phyloP scores from a whole-genome alignment of 148 eudicot species.

The Cornus florida region DNA sequence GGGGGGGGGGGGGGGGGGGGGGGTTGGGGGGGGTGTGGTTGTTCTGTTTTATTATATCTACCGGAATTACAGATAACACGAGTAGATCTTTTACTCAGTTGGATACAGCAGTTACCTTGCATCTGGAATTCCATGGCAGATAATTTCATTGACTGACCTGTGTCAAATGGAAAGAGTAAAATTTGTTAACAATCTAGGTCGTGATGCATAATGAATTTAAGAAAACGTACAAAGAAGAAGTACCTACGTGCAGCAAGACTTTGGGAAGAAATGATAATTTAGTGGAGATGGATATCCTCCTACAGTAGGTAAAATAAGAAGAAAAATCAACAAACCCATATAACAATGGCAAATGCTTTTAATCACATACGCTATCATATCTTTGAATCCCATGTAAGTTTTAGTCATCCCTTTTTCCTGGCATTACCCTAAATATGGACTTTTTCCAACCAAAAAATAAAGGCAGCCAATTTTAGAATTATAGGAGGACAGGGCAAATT shows the following conservation, averaged over 20 bases:
- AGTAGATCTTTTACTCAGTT: background rate
- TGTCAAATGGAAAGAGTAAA: slow-evolving; percentile 16
- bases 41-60: no score
- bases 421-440: background rate
- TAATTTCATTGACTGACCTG: slow-evolving; percentile 99
- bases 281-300: slow-evolving; percentile 98
- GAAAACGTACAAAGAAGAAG: slow-evolving; percentile 30
- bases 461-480: background rate
- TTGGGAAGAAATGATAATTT: slow-evolving; percentile 95
- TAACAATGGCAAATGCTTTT: background rate
- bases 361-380: background rate
- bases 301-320: slow-evolving; percentile 31
- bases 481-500: background rate
- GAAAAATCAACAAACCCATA: background rate
- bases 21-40: no score
- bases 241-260: slow-evolving; percentile 99
- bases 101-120: slow-evolving; percentile 61
- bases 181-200: slow-evolving; percentile 4
- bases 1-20: no score
- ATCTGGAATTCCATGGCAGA: slow-evolving; percentile 99
- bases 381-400: background rate
- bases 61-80: background rate
- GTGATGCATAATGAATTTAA: background rate
- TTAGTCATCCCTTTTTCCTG: no score
- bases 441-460: background rate